phyloP scores from a whole-genome alignment of 345 rosid genomes.

The Firmiana major region DNA sequence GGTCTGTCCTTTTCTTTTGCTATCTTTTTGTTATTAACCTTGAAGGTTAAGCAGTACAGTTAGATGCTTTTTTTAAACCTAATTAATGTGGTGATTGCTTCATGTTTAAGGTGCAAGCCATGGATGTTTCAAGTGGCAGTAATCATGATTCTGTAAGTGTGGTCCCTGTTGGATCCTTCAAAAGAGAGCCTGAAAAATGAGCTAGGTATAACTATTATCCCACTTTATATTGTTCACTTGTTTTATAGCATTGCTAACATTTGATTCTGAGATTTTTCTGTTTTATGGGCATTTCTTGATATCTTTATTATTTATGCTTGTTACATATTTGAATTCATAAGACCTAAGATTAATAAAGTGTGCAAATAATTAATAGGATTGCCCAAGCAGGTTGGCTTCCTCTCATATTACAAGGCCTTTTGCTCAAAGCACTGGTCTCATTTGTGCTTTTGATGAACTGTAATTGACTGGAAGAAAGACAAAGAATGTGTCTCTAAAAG shows the following conservation, averaged over 20 bases:
- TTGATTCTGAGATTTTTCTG: constrained; percentile 11
- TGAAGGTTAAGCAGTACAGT: constrained; percentile 3
- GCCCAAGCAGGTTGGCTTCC: background rate
- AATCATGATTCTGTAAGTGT: constrained; percentile 50
- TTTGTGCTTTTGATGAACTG: background rate
- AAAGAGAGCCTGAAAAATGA: constrained; percentile 62
- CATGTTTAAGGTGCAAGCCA: constrained; percentile 36
- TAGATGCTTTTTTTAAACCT: background rate
- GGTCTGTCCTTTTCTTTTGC: background rate
- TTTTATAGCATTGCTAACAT: constrained; percentile 3
- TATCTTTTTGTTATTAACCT: background rate
- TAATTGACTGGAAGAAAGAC: background rate
- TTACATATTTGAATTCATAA: background rate
- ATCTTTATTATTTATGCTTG: background rate
- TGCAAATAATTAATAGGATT: background rate
- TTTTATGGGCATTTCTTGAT: background rate
- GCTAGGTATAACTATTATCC: constrained; percentile 27
- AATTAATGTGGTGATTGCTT: background rate
- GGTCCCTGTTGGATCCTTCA: constrained; percentile 61
- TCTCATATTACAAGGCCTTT: background rate
- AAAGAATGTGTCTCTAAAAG: background rate
- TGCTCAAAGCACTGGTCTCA: background rate
- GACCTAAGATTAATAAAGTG: background rate
- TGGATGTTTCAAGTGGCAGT: constrained; percentile 43
- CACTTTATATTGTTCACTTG: background rate